A percentile compares a stretch with the other conserved stretches of the same genome.
phyloP scores from a whole-genome alignment of 441 rosid genomes.

The Gossypium gossypioides region DNA sequence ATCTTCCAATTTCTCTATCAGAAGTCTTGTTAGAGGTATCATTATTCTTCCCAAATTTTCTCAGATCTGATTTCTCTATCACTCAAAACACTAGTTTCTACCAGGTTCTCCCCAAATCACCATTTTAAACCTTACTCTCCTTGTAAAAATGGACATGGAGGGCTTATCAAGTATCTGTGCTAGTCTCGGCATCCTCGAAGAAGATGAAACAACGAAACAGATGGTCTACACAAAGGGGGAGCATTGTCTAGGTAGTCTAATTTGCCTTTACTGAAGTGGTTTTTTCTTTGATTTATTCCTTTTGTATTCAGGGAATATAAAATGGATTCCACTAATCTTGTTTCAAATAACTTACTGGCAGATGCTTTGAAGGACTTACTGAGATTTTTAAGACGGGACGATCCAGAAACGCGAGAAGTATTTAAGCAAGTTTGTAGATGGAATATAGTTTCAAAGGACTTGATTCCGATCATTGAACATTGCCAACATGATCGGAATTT shows the following conservation, averaged over 20 bases:
- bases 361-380: slow-evolving; percentile 79
- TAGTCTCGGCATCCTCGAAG: slow-evolving; percentile 55
- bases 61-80: slow-evolving; percentile 16
- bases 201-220: slow-evolving; percentile 41
- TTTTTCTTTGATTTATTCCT: not conserved
- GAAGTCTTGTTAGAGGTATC: not conserved
- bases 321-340: not conserved
- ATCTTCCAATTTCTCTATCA: not conserved
- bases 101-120: not conserved
- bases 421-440: slow-evolving; percentile 92
- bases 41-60: not conserved
- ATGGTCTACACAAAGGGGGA: slow-evolving; percentile 57
- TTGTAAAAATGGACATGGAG: slow-evolving; percentile 39
- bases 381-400: slow-evolving; percentile 80
- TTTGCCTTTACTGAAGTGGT: not conserved
- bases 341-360: slow-evolving; percentile 19
- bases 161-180: slow-evolving; percentile 67
- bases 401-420: slow-evolving; percentile 71
- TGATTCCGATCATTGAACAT: slow-evolving; percentile 77
- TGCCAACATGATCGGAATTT: slow-evolving; percentile 55
- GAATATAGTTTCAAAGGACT: slow-evolving; percentile 71
- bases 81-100: not conserved
- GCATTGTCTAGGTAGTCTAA: slow-evolving; percentile 49
- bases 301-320: not conserved
- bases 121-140: not conserved